Base-by-base conservation (phyloP, 2,329 filamentous ascomycete genomes). In the Fusarium illudens region DNA sequence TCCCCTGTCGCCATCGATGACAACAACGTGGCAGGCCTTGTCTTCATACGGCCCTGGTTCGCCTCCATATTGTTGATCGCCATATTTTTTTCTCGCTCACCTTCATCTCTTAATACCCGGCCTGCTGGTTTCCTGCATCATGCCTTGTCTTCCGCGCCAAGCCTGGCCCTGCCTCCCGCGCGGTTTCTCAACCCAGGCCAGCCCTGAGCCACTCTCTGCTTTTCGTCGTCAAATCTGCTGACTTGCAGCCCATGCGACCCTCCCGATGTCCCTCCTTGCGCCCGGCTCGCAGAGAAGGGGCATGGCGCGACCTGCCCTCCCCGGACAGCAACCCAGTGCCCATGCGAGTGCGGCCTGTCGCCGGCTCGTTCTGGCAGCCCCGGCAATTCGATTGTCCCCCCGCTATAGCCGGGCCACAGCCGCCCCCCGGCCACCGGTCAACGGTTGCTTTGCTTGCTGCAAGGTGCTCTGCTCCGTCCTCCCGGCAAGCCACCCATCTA, bases 241-340 rank as follows among this genome's bases (percentile, higher is more conserved):
- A 71, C 67, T 73, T 61, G 60, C 54, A 68, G 25, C 44, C 65
- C 53, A 71, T 72, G 70, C 68, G 65, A 73, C 65, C 67, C 63
- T 66, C 49, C 46, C 53, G 39, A 50, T 42, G 22, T 30, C 33
- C 29, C 39, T 57, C 56, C 46, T 50, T 22, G 15, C 50, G 46
- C 51, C 63, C 32, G 52, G 36, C 37, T 46, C 22, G 32, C 22
- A 60, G 39, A 44, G 37, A 61, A 42, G 39, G 60, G 61, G 58
- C 57, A 61, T 49, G 60, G 56, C 62, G 50, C 61, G 62, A 58
- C 62, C 42, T 59, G 7, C 52, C 25, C 54, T 50, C 49, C 33
- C 39, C 55, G 59, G 30, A 59, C 44, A 49, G 32, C 32, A 52
- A 19, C n/a, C 51, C 46, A 61, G 46, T 58, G 39, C 34, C 52